Conservation (phyloP, 1,284 basidiomycete genomes). For the Marasmius tenuissimus region DNA sequence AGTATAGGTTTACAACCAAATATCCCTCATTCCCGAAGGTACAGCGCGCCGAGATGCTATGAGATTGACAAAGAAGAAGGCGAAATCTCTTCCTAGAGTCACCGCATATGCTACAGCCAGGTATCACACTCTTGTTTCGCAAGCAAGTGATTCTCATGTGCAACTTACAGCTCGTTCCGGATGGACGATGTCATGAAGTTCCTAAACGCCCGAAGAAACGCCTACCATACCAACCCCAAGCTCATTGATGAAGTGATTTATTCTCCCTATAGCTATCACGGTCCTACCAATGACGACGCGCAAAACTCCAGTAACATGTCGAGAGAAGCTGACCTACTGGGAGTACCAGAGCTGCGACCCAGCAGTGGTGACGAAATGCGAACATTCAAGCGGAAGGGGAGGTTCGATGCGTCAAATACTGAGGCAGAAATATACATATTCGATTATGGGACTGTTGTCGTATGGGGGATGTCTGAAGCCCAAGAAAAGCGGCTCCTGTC, state of each 20-base stretch:
- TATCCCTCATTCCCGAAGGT: slow-evolving; percentile 91
- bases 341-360: slow-evolving; percentile 63
- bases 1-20: slow-evolving; percentile 80
- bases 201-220: slow-evolving; percentile 76
- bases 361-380: slow-evolving; percentile 32
- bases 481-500: slow-evolving; percentile 89
- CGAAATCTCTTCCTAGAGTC: slow-evolving; percentile 90
- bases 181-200: slow-evolving; percentile 87
- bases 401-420: slow-evolving; percentile 63
- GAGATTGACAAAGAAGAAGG: slow-evolving; percentile 89
- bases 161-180: slow-evolving; percentile 73
- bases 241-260: slow-evolving; percentile 82
- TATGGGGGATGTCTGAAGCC: slow-evolving; percentile 95
- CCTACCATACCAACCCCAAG: slow-evolving; percentile 84
- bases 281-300: slow-evolving; percentile 28
- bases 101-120: slow-evolving; percentile 94
- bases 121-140: slow-evolving; percentile 41
- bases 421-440: slow-evolving; percentile 93
- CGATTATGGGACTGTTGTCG: slow-evolving; percentile 91
- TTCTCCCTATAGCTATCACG: slow-evolving; percentile 79
- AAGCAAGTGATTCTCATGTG: slow-evolving; percentile 4
- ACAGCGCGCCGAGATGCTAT: slow-evolving; percentile 91
- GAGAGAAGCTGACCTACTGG: slow-evolving; percentile 67
- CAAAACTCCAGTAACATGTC: slow-evolving; percentile 9
- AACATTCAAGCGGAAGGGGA: slow-evolving; percentile 54